These are phyloP conservation scores for Claviceps purpurea DNA, from an alignment of 2,329 filamentous ascomycete species.

Conservation along the genomic window DNA sequence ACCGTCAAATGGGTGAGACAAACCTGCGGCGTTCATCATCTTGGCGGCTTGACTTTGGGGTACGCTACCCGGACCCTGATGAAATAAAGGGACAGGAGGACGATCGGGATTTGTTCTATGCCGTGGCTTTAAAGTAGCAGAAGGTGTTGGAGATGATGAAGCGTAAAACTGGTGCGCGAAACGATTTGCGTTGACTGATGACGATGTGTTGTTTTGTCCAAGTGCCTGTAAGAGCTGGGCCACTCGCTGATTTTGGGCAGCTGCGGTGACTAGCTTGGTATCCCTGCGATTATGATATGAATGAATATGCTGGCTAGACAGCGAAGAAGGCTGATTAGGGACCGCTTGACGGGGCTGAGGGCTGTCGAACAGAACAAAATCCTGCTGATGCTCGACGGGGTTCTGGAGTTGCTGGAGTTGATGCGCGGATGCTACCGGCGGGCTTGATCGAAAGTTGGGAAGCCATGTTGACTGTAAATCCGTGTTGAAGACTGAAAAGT, in stretches of 20 bases:
- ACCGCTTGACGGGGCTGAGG: slow-evolving; percentile 23
- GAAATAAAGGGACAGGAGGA: slow-evolving; percentile 61
- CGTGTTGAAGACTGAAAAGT: slow-evolving; percentile 69
- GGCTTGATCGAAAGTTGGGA: slow-evolving; percentile 52
- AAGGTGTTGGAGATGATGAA: slow-evolving; percentile 50
- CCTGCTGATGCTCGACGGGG: slow-evolving; percentile 42
- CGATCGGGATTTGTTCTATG: slow-evolving; percentile 31
- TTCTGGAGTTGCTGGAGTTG: slow-evolving; percentile 41
- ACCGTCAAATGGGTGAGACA: slow-evolving; percentile 5
- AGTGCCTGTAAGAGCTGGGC: slow-evolving; percentile 45
- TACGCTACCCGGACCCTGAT: slow-evolving; percentile 42
- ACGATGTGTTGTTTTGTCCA: slow-evolving; percentile 36
- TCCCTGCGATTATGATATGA: slow-evolving; percentile 33
- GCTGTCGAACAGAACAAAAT: slow-evolving; percentile 67
- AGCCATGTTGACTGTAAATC: slow-evolving; percentile 72
- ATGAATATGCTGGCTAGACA: slow-evolving; percentile 30
- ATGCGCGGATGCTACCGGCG: slow-evolving; percentile 49
- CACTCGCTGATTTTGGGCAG: slow-evolving; percentile 45
- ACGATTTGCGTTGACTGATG: slow-evolving; percentile 42
- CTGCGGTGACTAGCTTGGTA: slow-evolving; percentile 19
- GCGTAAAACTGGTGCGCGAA: slow-evolving; percentile 52
- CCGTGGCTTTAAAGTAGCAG: slow-evolving; percentile 42
- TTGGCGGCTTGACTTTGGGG: slow-evolving; percentile 25
- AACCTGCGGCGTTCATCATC: slow-evolving; percentile 32
- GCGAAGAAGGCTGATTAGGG: slow-evolving; percentile 26